Percentiles rank a stretch among this genome's conserved stretches.
Evolutionary conservation across 2,329 filamentous ascomycete species (phyloP).

Genomic region (Rutstroemia sydowiana): DNA sequence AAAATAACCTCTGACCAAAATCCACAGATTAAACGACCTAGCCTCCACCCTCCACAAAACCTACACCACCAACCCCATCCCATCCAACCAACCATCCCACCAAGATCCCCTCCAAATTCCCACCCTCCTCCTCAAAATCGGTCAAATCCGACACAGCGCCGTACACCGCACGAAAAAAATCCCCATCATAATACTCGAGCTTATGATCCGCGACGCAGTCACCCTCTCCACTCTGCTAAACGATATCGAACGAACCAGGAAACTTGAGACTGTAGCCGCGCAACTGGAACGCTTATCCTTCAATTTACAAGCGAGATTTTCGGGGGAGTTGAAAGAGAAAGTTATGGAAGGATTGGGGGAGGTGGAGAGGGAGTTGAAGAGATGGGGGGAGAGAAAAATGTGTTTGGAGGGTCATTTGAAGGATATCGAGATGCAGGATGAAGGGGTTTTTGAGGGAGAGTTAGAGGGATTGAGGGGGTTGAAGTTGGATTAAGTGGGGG

Average conservation of each 20-base stretch:
- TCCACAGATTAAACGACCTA: neutral
- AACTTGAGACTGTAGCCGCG: neutral
- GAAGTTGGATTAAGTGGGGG: neutral
- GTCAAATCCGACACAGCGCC: neutral
- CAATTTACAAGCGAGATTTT: neutral
- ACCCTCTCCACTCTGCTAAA: neutral
- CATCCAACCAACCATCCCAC: no score
- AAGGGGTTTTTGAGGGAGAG: neutral
- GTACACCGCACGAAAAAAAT: constrained; percentile 1
- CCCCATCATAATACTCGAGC: neutral
- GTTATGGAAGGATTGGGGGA: neutral
- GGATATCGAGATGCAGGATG: neutral
- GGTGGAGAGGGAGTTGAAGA: neutral
- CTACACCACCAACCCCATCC: no score
- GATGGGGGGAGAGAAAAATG: neutral
- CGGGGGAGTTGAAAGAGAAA: neutral
- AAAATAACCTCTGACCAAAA: neutral
- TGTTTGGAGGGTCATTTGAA: neutral
- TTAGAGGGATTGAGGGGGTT: neutral
- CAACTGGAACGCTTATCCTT: neutral
- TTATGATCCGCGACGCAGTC: neutral
- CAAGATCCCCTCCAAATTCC: no score
- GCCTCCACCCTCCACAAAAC: neutral
- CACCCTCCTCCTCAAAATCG: neutral
- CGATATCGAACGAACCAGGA: neutral